phyloP scores from a whole-genome alignment of 139 green algal genomes.

The Chlamydomonas sp. region DNA sequence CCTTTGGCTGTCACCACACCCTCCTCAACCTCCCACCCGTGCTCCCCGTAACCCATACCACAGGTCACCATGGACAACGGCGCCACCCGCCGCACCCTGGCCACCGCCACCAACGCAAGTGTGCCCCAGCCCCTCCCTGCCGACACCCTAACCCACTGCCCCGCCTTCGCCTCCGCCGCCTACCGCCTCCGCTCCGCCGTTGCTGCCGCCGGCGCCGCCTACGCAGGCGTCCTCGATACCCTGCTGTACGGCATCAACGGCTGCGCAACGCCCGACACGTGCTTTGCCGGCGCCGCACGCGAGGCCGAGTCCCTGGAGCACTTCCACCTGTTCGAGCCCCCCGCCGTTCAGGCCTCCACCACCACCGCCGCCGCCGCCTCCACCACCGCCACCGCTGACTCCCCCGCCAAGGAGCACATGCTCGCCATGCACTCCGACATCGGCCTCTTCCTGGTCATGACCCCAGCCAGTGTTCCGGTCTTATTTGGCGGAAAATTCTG shows the following conservation, averaged over 20 bases:
- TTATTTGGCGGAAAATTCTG: no score
- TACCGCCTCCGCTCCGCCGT: constrained; percentile 11
- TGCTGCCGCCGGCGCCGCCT: neutral
- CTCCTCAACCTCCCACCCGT: no score
- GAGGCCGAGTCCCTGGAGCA: constrained; percentile 40
- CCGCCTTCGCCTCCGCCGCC: constrained; percentile 4
- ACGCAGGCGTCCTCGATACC: constrained; percentile 29
- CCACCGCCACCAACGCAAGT: constrained; percentile 15
- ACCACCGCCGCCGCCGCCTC: no score
- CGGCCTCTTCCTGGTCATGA: constrained; percentile 51
- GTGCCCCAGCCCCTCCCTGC: constrained; percentile 1
- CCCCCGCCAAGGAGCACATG: neutral
- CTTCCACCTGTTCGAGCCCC: constrained; percentile 42
- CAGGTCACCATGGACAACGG: constrained; percentile 25
- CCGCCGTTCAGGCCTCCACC: no score
- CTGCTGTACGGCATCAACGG: constrained; percentile 5
- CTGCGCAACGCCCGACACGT: neutral
- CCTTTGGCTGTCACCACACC: no score
- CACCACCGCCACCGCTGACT: neutral
- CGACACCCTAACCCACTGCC: neutral
- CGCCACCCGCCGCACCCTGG: constrained; percentile 19
- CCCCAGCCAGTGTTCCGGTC: no score
- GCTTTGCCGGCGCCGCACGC: neutral
- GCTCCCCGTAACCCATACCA: no score
- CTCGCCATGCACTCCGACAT: constrained; percentile 41